Percentiles rank a stretch among this genome's conserved stretches.
Conservation (phyloP, 805 yeast species). For the Torulaspora delbrueckii region DNA sequence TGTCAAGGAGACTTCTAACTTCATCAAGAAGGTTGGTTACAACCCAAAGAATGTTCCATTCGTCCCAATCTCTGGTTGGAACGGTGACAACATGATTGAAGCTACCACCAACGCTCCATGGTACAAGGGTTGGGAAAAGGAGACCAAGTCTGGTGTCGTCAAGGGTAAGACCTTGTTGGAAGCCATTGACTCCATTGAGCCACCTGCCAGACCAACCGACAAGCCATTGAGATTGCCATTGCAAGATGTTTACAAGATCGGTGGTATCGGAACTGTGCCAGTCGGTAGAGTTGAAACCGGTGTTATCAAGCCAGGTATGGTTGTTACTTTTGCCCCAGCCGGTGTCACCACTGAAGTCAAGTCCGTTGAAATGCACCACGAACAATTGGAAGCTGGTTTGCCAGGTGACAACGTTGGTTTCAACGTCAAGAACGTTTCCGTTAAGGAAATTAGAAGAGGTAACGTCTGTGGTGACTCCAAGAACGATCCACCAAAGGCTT, state of each 20-base stretch:
- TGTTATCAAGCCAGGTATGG: conserved; percentile 86
- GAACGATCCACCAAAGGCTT: conserved; percentile 80
- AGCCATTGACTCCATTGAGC: conserved; percentile 80
- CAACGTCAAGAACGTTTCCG: conserved; percentile 88
- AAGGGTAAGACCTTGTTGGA: conserved; percentile 80
- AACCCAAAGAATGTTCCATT: conserved; percentile 76
- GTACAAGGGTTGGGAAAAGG: conserved; percentile 84
- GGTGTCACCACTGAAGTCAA: conserved; percentile 87
- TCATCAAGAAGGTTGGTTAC: conserved; percentile 83
- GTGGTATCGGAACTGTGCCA: conserved; percentile 90
- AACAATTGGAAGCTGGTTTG: conserved; percentile 67
- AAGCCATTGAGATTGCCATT: conserved; percentile 87
- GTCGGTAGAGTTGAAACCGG: conserved; percentile 95
- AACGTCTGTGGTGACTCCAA: conserved; percentile 89
- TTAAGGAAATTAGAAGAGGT: conserved; percentile 87
- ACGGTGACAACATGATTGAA: conserved; percentile 92
- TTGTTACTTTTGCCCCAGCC: conserved; percentile 84
- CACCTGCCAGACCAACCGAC: conserved; percentile 75
- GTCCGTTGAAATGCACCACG: conserved; percentile 87
- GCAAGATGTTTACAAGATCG: conserved; percentile 90
- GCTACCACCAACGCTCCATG: conserved; percentile 76
- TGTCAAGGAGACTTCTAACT: conserved; percentile 68
- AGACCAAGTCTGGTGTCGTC: conserved; percentile 64
- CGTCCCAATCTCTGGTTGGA: conserved; percentile 90
- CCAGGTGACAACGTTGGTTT: conserved; percentile 92